A percentile compares a stretch with the other conserved stretches of the same genome.
Evolutionary conservation across 257 asterid genomes (phyloP).

Genomic region (Jasminum sambac): DNA sequence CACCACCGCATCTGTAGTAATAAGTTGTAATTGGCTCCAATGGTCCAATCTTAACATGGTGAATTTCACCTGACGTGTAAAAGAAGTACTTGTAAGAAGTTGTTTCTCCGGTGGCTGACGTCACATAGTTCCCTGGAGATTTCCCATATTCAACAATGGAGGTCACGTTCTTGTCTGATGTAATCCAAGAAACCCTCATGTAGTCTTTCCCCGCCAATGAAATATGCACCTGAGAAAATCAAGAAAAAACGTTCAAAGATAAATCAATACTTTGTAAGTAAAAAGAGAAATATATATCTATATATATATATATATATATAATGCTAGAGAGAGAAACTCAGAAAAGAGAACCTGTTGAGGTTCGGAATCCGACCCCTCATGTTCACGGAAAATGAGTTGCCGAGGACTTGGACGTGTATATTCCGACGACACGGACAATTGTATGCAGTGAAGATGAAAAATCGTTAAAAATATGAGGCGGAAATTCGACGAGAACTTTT

Average conservation of each 20-base stretch:
- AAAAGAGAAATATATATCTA: too few species aligned
- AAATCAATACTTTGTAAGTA: background rate
- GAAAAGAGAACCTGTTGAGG: slow-evolving; percentile 62
- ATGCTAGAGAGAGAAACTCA: background rate
- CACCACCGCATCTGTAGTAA: slow-evolving; percentile 72
- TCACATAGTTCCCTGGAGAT: slow-evolving; percentile 41
- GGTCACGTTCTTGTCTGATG: slow-evolving; percentile 38
- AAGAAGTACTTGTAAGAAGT: slow-evolving; percentile 53
- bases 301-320: too few species aligned
- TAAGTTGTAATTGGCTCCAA: slow-evolving; percentile 62
- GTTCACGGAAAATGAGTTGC: slow-evolving; percentile 40
- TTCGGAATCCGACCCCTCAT: slow-evolving; percentile 48
- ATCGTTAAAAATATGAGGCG: slow-evolving; percentile 25
- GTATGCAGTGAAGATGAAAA: slow-evolving; percentile 3
- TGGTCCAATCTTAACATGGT: slow-evolving; percentile 74
- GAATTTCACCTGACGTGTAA: slow-evolving; percentile 68
- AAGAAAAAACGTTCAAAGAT: too few species aligned
- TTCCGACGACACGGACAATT: slow-evolving; percentile 40
- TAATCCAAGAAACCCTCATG: slow-evolving; percentile 76
- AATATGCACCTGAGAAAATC: slow-evolving; percentile 61
- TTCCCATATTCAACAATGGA: slow-evolving; percentile 69
- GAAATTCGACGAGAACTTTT: background rate
- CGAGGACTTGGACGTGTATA: slow-evolving; percentile 70
- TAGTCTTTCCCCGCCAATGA: slow-evolving; percentile 70
- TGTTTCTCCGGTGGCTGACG: slow-evolving; percentile 50